These are phyloP conservation scores for Penicillium hordei DNA, from an alignment of 2,329 filamentous ascomycete species.

Conservation along the genomic window DNA sequence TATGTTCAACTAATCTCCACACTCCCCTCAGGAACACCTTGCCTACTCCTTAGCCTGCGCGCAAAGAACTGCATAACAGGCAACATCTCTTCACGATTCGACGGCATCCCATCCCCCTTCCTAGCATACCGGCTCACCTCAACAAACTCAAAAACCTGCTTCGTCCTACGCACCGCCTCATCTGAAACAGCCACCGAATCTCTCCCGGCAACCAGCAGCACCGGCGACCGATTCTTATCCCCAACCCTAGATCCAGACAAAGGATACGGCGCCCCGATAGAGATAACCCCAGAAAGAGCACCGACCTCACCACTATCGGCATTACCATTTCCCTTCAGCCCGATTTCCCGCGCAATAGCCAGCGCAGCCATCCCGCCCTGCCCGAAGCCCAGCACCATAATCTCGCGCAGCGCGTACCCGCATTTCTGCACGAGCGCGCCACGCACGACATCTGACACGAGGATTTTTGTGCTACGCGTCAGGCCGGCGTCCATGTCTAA, in stretches of 20 bases:
- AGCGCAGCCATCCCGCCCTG: constrained; percentile 66
- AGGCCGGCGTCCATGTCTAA: constrained; percentile 66
- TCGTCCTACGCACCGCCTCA: constrained; percentile 63
- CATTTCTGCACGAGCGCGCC: constrained; percentile 55
- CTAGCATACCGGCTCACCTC: constrained; percentile 69
- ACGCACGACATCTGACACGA: constrained; percentile 55
- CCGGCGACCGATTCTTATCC: constrained; percentile 42
- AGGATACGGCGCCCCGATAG: constrained; percentile 45
- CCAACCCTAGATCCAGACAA: constrained; percentile 32
- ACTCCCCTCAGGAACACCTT: constrained; percentile 48
- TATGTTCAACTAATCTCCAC: constrained; percentile 40
- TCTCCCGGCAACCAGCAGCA: constrained; percentile 44
- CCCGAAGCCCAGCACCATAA: constrained; percentile 66
- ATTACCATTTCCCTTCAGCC: not conserved
- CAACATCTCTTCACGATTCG: constrained; percentile 77
- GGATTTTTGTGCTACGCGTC: constrained; percentile 46
- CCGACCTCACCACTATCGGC: constrained; percentile 11
- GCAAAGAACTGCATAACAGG: constrained; percentile 79
- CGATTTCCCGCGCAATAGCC: constrained; percentile 52
- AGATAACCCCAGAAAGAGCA: constrained; percentile 43
- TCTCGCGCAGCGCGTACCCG: constrained; percentile 60
- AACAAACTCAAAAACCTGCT: constrained; percentile 65
- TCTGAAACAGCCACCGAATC: constrained; percentile 57
- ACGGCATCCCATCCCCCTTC: constrained; percentile 77
- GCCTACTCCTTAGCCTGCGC: constrained; percentile 43